A percentile compares a stretch with the other conserved stretches of the same genome.
Conservation (phyloP, 441 rosid genomes). For the Syzygium malaccense region DNA sequence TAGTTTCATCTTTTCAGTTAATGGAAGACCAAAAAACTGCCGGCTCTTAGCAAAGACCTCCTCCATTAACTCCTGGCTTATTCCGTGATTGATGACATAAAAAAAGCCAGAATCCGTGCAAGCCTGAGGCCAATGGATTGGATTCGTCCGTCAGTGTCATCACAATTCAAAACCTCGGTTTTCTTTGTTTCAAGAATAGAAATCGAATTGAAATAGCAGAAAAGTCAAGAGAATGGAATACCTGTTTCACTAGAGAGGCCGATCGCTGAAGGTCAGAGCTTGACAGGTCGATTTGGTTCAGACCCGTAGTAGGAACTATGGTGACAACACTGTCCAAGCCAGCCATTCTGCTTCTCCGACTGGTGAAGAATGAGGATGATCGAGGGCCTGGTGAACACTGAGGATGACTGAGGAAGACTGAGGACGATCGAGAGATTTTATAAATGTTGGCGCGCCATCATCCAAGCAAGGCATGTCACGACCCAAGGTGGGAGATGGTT, state of each 20-base stretch:
- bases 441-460: neutral
- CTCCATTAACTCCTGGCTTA: no score
- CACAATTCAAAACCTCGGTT: neutral
- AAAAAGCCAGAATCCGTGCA: neutral
- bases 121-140: neutral
- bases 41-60: no score
- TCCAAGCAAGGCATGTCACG: no score
- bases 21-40: no score
- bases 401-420: no score
- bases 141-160: neutral
- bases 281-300: slow-evolving; percentile 63
- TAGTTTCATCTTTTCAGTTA: no score
- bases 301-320: slow-evolving; percentile 24
- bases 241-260: slow-evolving; percentile 61
- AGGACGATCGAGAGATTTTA: neutral
- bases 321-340: neutral
- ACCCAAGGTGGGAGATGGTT: no score
- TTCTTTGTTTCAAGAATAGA: neutral
- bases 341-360: slow-evolving; percentile 1
- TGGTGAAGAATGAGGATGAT: neutral
- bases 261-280: slow-evolving; percentile 32
- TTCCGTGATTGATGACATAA: no score
- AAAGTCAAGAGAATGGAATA: neutral
- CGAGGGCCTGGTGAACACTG: neutral
- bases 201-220: neutral